phyloP scores from a whole-genome alignment of 768 basidiomycete species.

The Calocybe indica region DNA sequence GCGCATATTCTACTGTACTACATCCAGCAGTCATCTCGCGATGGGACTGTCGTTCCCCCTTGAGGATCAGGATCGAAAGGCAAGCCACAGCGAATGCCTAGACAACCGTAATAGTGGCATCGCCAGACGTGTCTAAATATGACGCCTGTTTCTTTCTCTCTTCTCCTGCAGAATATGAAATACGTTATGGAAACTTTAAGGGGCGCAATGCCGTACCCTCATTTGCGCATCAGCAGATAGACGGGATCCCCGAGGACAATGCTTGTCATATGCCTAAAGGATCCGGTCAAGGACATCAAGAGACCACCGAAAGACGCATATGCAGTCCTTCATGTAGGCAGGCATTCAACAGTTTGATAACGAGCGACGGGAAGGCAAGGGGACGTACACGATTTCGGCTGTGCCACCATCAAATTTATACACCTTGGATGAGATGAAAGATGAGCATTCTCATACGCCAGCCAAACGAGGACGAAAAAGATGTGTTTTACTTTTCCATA shows the following conservation, averaged over 20 bases:
- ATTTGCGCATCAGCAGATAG: slow-evolving; percentile 83
- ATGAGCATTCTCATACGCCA: background rate
- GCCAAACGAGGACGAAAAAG: background rate
- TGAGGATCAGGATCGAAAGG: no score
- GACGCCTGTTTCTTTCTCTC: no score
- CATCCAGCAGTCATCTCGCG: no score
- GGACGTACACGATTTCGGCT: slow-evolving; percentile 76
- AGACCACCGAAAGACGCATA: slow-evolving; percentile 97
- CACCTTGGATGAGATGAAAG: slow-evolving; percentile 42
- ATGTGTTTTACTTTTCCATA: slow-evolving; percentile 76
- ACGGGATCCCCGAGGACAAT: slow-evolving; percentile 93
- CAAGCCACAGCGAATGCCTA: no score
- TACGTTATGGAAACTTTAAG: no score
- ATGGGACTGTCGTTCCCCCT: no score
- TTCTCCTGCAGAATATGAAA: no score
- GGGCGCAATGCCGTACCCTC: slow-evolving; percentile 11
- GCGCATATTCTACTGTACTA: no score
- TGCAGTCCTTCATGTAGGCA: slow-evolving; percentile 57
- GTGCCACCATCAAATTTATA: slow-evolving; percentile 94
- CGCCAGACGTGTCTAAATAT: no score
- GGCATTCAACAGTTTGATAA: slow-evolving; percentile 6
- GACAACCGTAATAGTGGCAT: no score
- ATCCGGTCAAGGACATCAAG: slow-evolving; percentile 89
- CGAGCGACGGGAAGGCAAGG: background rate
- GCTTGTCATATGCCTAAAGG: slow-evolving; percentile 84